phyloP scores from a whole-genome alignment of 2,329 filamentous ascomycete species.

The Byssoonygena ceratinophila region DNA sequence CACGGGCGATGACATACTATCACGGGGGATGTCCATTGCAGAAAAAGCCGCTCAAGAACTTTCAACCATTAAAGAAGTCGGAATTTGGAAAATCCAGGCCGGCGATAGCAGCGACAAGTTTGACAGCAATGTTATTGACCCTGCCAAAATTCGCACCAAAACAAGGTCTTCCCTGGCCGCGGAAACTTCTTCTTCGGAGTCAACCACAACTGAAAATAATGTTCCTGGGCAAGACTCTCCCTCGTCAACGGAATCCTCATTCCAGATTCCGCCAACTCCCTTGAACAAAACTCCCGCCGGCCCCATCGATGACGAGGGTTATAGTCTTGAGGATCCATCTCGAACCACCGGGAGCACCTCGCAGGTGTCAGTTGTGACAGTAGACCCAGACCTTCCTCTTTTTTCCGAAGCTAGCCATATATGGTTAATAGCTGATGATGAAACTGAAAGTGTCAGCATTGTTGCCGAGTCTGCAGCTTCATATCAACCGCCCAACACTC shows the following conservation, averaged over 20 bases:
- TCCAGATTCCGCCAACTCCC: not conserved
- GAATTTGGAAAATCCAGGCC: conserved; percentile 69
- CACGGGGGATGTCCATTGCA: conserved; percentile 68
- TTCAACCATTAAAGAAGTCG: conserved; percentile 67
- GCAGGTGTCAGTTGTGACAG: not conserved
- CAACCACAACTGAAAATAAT: not conserved
- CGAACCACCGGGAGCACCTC: not conserved
- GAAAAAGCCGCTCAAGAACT: conserved; percentile 71
- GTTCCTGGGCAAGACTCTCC: not conserved
- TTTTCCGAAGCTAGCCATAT: not conserved
- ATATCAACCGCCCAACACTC: not conserved
- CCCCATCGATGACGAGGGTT: not conserved
- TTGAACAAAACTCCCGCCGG: not conserved
- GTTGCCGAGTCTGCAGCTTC: not conserved
- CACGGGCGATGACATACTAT: conserved; percentile 59
- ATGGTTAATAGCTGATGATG: not conserved
- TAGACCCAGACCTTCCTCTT: not conserved
- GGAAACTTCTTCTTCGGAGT: not conserved
- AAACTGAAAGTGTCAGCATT: not conserved
- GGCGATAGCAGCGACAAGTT: conserved; percentile 70
- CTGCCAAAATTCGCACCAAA: conserved; percentile 1
- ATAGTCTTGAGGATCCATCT: not conserved
- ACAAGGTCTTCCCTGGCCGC: not conserved
- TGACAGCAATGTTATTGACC: conserved; percentile 38
- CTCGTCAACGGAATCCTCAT: not conserved